Evolutionary conservation across 345 rosid genomes (phyloP).

Genomic region (Ailanthus altissimus): DNA sequence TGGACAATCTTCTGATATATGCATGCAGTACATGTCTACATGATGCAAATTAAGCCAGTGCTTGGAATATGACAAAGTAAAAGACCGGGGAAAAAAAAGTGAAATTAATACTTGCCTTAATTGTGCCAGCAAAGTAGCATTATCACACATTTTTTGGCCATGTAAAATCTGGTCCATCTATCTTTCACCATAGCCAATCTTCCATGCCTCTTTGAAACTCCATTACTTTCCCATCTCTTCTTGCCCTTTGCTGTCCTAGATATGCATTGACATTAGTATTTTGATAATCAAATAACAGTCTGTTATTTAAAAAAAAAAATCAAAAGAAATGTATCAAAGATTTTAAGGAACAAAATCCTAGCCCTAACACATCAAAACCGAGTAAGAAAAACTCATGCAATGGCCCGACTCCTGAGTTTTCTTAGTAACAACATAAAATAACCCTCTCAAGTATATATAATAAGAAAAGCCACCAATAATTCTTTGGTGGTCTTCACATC

Average conservation of each 20-base stretch:
- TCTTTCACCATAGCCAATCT: slow-evolving; percentile 45
- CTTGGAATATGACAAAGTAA: not conserved
- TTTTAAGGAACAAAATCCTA: slow-evolving; percentile 4
- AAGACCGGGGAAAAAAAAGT: not conserved
- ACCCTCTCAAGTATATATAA: not conserved
- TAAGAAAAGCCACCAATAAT: not conserved
- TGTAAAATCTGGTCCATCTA: slow-evolving; percentile 51
- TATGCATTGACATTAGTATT: slow-evolving; percentile 16
- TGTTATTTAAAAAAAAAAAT: not conserved
- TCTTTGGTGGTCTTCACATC: not conserved
- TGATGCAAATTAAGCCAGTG: not conserved
- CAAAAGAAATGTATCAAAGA: not conserved
- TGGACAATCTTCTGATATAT: not conserved
- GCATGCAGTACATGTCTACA: not conserved
- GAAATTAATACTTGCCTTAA: slow-evolving; percentile 43
- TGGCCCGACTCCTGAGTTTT: not conserved
- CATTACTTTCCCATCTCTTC: not conserved
- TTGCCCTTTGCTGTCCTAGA: slow-evolving; percentile 9
- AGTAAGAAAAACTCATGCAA: not conserved
- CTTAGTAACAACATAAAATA: not conserved
- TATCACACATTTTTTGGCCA: slow-evolving; percentile 50
- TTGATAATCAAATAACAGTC: not conserved
- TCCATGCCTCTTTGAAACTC: slow-evolving; percentile 28
- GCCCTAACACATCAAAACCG: not conserved
- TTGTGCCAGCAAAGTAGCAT: slow-evolving; percentile 69